Percentiles rank a stretch among this genome's conserved stretches.
Conservation (phyloP, 768 basidiomycete genomes). For the Hygrophoropsis aurantiaca region DNA sequence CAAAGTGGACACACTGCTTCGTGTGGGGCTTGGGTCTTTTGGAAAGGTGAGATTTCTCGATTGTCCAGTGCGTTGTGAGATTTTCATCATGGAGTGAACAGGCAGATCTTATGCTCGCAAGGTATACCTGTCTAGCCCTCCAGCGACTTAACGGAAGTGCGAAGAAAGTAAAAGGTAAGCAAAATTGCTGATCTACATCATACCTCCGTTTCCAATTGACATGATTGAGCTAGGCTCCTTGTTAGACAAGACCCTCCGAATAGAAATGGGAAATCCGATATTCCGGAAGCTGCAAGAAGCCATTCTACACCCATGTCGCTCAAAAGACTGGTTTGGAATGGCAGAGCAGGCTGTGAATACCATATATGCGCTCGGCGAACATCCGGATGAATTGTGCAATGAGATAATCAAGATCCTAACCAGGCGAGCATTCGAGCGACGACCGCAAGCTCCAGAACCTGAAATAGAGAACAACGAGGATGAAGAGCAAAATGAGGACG, state of each 20-base stretch:
- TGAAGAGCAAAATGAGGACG: slow-evolving; percentile 18
- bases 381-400: slow-evolving; percentile 83
- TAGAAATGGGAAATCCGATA: slow-evolving; percentile 84
- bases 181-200: neutral
- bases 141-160: slow-evolving; percentile 91
- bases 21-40: slow-evolving; percentile 78
- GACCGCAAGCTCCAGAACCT: slow-evolving; percentile 11
- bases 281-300: slow-evolving; percentile 81
- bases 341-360: slow-evolving; percentile 98
- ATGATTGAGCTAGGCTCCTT: slow-evolving; percentile 63
- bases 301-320: slow-evolving; percentile 77
- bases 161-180: slow-evolving; percentile 92
- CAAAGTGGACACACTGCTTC: slow-evolving; percentile 80
- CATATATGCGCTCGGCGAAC: slow-evolving; percentile 90
- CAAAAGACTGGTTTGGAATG: slow-evolving; percentile 95
- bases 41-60: slow-evolving; percentile 63
- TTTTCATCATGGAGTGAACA: slow-evolving; percentile 27
- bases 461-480: slow-evolving; percentile 39
- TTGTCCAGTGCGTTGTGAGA: too few relatives aligned
- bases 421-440: slow-evolving; percentile 57
- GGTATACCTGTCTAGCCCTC: slow-evolving; percentile 91
- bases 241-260: slow-evolving; percentile 78
- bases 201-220: too few relatives aligned
- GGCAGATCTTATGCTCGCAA: slow-evolving; percentile 86
- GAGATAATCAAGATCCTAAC: slow-evolving; percentile 84